Evolutionary conservation across 768 basidiomycete species (phyloP).

Genomic region (Leccinum longicurvipes): DNA sequence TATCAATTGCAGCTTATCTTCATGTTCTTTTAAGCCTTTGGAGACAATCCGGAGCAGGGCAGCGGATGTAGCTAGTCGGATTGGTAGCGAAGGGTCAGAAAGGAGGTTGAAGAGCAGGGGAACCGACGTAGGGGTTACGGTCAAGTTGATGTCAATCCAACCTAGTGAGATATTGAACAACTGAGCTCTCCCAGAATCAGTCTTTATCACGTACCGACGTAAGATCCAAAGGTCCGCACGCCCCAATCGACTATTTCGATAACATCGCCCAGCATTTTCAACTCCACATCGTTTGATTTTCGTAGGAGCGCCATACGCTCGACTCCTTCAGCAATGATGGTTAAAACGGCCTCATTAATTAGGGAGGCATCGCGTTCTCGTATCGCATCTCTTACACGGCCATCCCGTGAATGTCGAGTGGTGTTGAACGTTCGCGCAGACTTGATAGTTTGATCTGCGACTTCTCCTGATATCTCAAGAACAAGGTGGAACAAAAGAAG

Average conservation of each 20-base stretch:
- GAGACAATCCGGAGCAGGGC: conserved; percentile 79
- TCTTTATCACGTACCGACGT: conserved; percentile 70
- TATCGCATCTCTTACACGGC: conserved; percentile 82
- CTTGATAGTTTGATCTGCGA: conserved; percentile 94
- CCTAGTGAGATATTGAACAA: conserved; percentile 45
- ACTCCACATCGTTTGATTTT: conserved; percentile 42
- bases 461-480: conserved; percentile 93
- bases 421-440: conserved; percentile 71
- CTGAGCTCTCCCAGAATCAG: not conserved
- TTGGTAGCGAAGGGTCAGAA: conserved; percentile 69
- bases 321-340: conserved; percentile 70
- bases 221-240: conserved; percentile 88
- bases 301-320: conserved; percentile 53
- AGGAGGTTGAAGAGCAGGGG: conserved; percentile 82
- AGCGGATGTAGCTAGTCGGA: conserved; percentile 81
- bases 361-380: conserved; percentile 83
- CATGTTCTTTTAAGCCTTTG: conserved; percentile 90
- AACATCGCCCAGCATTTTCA: conserved; percentile 52
- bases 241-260: conserved; percentile 89
- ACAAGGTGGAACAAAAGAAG: conserved; percentile 89
- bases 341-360: conserved; percentile 85
- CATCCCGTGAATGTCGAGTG: conserved; percentile 77
- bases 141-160: conserved; percentile 97
- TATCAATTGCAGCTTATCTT: conserved; percentile 85
- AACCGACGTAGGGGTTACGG: conserved; percentile 87